Percentiles rank a stretch among this genome's conserved stretches.
phyloP scores from a whole-genome alignment of 2,329 filamentous ascomycete species.

The Claviceps africana region DNA sequence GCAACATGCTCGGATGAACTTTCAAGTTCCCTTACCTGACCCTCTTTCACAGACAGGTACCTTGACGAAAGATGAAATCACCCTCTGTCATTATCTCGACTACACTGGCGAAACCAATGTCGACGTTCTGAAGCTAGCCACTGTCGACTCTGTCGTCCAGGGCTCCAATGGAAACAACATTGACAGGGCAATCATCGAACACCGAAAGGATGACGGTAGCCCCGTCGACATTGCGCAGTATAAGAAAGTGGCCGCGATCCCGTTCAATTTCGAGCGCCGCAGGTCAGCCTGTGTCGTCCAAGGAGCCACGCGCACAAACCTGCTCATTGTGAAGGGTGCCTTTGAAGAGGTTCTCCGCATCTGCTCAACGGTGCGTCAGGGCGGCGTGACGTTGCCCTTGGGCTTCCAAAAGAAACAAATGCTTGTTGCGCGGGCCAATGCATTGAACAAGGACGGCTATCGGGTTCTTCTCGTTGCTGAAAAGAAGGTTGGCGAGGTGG shows the following conservation, averaged over 20 bases:
- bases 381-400: slow-evolving; percentile 7
- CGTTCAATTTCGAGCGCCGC: slow-evolving; percentile 15
- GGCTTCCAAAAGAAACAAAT: slow-evolving; percentile 7
- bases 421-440: slow-evolving; percentile 7
- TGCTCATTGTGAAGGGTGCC: slow-evolving; percentile 17
- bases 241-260: slow-evolving; percentile 11
- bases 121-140: slow-evolving; percentile 14
- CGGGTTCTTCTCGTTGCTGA: slow-evolving; percentile 14
- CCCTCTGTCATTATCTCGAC: slow-evolving; percentile 12
- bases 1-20: background rate
- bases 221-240: slow-evolving; percentile 10
- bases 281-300: slow-evolving; percentile 12
- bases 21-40: background rate
- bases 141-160: slow-evolving; percentile 14
- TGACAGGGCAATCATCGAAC: slow-evolving; percentile 13
- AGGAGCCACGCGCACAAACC: slow-evolving; percentile 11
- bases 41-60: slow-evolving; percentile 12
- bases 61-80: slow-evolving; percentile 17
- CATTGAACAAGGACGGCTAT: slow-evolving; percentile 10
- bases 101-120: slow-evolving; percentile 8
- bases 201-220: slow-evolving; percentile 6
- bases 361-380: slow-evolving; percentile 10
- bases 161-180: slow-evolving; percentile 16
- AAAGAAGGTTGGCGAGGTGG: slow-evolving; percentile 8
- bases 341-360: slow-evolving; percentile 16